Conservation (phyloP, 768 basidiomycete species). For the Serendipita sp. region DNA sequence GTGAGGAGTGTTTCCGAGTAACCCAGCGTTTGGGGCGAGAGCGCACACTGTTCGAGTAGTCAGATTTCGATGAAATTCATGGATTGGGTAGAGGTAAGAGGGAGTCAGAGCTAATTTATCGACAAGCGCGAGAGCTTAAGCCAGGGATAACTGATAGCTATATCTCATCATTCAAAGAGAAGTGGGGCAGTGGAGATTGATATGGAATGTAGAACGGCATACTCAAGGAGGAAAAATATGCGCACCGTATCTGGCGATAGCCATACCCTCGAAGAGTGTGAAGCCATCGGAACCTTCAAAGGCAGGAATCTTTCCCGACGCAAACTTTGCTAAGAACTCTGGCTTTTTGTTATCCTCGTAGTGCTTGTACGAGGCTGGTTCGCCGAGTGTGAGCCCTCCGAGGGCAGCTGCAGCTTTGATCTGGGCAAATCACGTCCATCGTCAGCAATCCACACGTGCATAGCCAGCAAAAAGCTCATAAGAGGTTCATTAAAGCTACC, state of each 20-base stretch:
- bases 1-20: constrained; percentile 50
- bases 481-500: not conserved
- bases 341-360: constrained; percentile 52
- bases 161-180: constrained; percentile 25
- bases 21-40: constrained; percentile 59
- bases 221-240: constrained; percentile 15
- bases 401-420: constrained; percentile 43
- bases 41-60: constrained; percentile 42
- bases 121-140: constrained; percentile 39
- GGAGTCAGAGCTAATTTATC: constrained; percentile 22
- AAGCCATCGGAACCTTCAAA: constrained; percentile 64
- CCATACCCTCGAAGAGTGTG: constrained; percentile 55
- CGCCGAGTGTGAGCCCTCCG: constrained; percentile 40
- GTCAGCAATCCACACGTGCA: not conserved
- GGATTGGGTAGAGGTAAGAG: not conserved
- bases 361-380: constrained; percentile 40
- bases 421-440: constrained; percentile 16
- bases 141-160: constrained; percentile 51
- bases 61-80: not conserved
- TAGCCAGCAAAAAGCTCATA: not conserved
- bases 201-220: not conserved
- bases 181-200: not conserved
- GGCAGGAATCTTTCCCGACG: constrained; percentile 71
- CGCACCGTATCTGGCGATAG: constrained; percentile 85
- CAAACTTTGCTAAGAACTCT: constrained; percentile 59